Percentiles rank a stretch among this genome's conserved stretches.
These are phyloP conservation scores for Cryptococcus sp. DNA, from an alignment of 1,284 basidiomycete species.

Conservation along the genomic window DNA sequence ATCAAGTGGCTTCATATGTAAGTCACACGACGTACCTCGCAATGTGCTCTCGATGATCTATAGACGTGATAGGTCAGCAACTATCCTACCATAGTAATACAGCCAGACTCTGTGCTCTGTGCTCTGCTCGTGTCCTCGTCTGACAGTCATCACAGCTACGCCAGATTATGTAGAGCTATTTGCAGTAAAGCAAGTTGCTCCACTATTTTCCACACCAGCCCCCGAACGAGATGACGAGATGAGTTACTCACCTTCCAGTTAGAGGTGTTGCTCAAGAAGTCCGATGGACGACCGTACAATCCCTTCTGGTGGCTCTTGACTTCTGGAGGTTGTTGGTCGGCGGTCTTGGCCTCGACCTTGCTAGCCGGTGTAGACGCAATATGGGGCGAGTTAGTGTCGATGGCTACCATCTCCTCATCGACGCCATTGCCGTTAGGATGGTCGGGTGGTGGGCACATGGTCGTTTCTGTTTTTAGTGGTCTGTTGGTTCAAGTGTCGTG, in stretches of 20 bases:
- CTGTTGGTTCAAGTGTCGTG: too few species aligned
- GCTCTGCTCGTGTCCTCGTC: too few species aligned
- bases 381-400: constrained; percentile 57
- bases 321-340: constrained; percentile 25
- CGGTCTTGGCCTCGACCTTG: not conserved
- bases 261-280: constrained; percentile 86
- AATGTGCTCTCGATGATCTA: constrained; percentile 94
- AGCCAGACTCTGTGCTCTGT: too few species aligned
- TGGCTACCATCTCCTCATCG: constrained; percentile 64
- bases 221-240: not conserved
- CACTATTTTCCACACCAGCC: not conserved
- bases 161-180: not conserved
- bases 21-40: constrained; percentile 63
- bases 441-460: constrained; percentile 67
- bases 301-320: constrained; percentile 57
- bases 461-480: constrained; percentile 1
- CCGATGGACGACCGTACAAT: constrained; percentile 81
- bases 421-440: constrained; percentile 56
- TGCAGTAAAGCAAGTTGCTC: not conserved
- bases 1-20: not conserved
- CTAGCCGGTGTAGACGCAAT: constrained; percentile 25
- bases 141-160: not conserved
- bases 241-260: constrained; percentile 67
- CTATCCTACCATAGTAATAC: not conserved
- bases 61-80: not conserved